Evolutionary conservation across 495 filamentous ascomycete genomes (phyloP), one percentile per base, ranked within the genome.

Genomic region (Barbatosphaeria neglecta): DNA sequence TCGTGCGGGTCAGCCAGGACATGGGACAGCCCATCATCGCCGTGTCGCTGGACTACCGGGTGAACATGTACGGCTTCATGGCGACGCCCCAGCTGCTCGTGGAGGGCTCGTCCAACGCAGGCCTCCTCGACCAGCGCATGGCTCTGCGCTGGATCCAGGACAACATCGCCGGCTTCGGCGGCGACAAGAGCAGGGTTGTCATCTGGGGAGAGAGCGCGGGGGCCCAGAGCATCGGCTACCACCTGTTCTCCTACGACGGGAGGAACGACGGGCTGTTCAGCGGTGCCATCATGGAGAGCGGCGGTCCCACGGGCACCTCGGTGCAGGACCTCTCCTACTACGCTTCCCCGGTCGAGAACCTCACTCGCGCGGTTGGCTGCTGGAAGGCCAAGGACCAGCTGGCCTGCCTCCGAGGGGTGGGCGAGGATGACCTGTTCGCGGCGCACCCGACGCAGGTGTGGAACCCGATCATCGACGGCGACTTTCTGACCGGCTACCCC

Each of bases 41-140:
- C 8, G 67, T 70, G 3, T 57, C 57, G 23, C 50, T 72, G 35
- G 70, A 72, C 54, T 81, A 80, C 46, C 74, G 78, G 7, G 50
- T 80, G 23, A 77, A 74, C 50, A 68, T 77, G 44, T 80, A 78
- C 53, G 72, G 76, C 13, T 81, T 79, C 47, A 69, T 76, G 4
- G 69, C 50, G 37, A 50, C 53, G 11, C 44, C 47, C 2, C 48
- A 58, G 44, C 13, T 58, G 6, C 19, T 50, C 40, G 43, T 39
- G 0, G 51, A 54, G 22, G 52, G 48, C 7, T 53, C 49, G 1
- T 48, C 58, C 18, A 65, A 80, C 46, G 66, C 77, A 0, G 69
- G 68, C 3, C 47, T 73, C 0, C 53, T 66, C 0, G 69, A 73
- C 54, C 69, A 73, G 50, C 48, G 59, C 18, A 55, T 72, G 22